Conservation (phyloP, 176 grass and related monocot species). For the Lolium perenne region DNA sequence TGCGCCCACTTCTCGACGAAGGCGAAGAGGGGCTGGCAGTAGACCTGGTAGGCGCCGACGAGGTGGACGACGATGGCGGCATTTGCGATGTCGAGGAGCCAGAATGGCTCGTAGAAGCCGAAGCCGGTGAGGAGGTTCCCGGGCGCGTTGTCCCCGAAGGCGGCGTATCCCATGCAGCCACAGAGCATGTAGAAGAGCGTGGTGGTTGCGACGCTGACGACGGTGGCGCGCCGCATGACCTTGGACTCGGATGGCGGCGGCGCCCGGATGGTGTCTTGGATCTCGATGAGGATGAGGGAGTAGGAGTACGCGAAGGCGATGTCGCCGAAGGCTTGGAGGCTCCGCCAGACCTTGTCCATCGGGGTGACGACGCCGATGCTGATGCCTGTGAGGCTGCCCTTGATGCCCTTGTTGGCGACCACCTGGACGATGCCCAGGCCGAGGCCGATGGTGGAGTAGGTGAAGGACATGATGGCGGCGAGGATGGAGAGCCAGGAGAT, state of each 20-base stretch:
- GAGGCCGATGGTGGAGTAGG: conserved; percentile 87
- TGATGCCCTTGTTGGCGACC: conserved; percentile 61
- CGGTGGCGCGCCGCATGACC: conserved; percentile 69
- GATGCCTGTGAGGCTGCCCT: conserved; percentile 92
- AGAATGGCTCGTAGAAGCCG: conserved; percentile 80
- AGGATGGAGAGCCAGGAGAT: conserved; percentile 96
- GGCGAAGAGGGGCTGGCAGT: conserved; percentile 93
- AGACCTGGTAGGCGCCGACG: conserved; percentile 79
- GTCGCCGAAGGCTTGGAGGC: conserved; percentile 96
- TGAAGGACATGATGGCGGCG: conserved; percentile 96
- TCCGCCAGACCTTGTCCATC: conserved; percentile 91
- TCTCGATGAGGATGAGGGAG: conserved; percentile 97
- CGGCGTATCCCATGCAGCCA: conserved; percentile 62
- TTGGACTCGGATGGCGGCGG: conserved; percentile 63
- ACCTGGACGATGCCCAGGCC: conserved; percentile 81
- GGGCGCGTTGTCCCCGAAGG: conserved; percentile 54
- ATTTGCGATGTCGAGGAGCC: conserved; percentile 77
- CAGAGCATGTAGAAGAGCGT: conserved; percentile 82
- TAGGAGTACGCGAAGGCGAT: conserved; percentile 99
- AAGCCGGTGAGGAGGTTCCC: conserved; percentile 75
- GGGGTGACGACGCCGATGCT: conserved; percentile 80
- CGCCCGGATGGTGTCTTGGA: conserved; percentile 72
- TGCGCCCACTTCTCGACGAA: conserved; percentile 91
- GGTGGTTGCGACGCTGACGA: conserved; percentile 58
- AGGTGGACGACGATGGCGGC: conserved; percentile 72